Evolutionary conservation across 768 basidiomycete genomes (phyloP).

Genomic region (Russula sp.): DNA sequence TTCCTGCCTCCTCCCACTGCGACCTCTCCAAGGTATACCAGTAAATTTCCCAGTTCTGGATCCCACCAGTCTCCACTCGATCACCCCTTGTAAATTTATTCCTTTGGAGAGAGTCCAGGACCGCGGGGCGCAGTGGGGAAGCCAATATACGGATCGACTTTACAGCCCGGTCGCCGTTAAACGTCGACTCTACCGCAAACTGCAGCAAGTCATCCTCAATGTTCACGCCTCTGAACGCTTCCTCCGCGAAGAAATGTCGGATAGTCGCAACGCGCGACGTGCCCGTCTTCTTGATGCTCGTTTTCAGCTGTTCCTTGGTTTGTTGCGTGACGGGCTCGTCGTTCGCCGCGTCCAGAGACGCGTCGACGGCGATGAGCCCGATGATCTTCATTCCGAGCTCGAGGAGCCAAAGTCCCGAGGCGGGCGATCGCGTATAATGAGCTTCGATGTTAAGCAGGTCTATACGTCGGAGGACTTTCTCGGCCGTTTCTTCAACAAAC

Average conservation of each 20-base stretch:
- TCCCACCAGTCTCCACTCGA: constrained; percentile 47
- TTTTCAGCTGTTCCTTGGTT: constrained; percentile 27
- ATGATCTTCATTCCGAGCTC: constrained; percentile 57
- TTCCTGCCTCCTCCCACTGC: constrained; percentile 43
- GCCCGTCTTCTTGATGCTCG: constrained; percentile 34
- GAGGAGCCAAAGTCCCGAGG: constrained; percentile 69
- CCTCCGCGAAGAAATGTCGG: constrained; percentile 73
- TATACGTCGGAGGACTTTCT: constrained; percentile 49
- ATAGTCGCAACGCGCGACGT: constrained; percentile 57
- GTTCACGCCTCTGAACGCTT: constrained; percentile 52
- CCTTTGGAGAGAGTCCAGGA: constrained; percentile 44
- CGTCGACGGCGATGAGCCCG: constrained; percentile 70
- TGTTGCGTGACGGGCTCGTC: constrained; percentile 34
- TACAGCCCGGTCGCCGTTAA: constrained; percentile 45
- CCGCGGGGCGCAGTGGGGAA: constrained; percentile 53
- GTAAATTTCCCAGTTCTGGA: constrained; percentile 56
- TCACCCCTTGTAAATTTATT: constrained; percentile 51
- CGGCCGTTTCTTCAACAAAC: constrained; percentile 55
- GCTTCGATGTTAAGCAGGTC: constrained; percentile 53
- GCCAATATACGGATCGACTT: constrained; percentile 47
- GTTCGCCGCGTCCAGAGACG: constrained; percentile 44
- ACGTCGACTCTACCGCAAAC: constrained; percentile 58
- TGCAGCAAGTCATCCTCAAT: constrained; percentile 65
- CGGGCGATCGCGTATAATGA: constrained; percentile 59
- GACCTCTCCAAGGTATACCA: constrained; percentile 44